Conservation (phyloP, 306 rosid species). For the Cucurbita maxima region DNA sequence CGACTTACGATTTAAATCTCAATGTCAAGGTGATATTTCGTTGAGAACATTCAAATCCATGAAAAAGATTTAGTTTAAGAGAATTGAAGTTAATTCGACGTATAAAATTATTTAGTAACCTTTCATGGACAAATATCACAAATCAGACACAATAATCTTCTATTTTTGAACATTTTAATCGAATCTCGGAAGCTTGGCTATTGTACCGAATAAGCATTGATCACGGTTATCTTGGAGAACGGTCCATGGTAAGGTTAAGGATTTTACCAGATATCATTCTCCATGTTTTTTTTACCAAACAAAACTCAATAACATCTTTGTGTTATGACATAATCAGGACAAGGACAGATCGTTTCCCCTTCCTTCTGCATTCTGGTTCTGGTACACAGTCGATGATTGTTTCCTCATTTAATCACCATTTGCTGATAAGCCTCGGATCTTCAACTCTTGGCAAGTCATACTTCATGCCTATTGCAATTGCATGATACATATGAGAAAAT, state of each 20-base stretch:
- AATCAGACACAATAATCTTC: no score
- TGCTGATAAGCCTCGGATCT: constrained; percentile 66
- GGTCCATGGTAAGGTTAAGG: neutral
- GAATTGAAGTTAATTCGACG: no score
- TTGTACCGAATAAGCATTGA: neutral
- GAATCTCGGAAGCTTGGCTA: neutral
- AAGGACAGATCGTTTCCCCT: neutral
- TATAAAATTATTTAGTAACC: neutral
- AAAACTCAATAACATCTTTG: neutral
- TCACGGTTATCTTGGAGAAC: neutral
- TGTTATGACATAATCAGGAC: neutral
- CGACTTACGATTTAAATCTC: no score
- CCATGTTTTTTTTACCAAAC: neutral
- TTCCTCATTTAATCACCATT: constrained; percentile 10
- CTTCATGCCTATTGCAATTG: constrained; percentile 61
- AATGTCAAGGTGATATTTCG: neutral
- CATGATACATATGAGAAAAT: neutral
- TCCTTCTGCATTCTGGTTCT: neutral
- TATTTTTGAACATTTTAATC: no score
- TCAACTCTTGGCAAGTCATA: constrained; percentile 81
- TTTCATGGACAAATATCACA: no score
- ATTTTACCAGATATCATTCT: neutral
- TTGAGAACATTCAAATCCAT: neutral
- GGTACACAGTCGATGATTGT: neutral
- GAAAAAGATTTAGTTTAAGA: neutral